Evolutionary conservation across 2,329 filamentous ascomycete genomes (phyloP), one percentile per base, ranked within the genome.

Genomic region (Trichophyton mentagrophytes): DNA sequence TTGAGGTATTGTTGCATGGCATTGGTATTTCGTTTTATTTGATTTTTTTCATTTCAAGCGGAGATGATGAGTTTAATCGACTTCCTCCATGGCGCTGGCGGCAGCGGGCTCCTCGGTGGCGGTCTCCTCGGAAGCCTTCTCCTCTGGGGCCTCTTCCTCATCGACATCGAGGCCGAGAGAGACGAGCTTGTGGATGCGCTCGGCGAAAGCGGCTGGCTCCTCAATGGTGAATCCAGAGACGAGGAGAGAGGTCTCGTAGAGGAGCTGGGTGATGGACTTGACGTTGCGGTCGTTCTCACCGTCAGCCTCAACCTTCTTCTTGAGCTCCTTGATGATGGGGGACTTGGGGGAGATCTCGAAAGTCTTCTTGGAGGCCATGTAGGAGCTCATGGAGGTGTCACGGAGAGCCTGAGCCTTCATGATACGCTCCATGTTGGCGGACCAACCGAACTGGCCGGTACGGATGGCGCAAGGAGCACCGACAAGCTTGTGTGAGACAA

Each of bases 321-420:
- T 96, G 73, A 99, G 87, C 85, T 97, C 93, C 86, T 95, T 88
- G 82, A 99, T 86, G 79, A 99, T 99, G 67, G 90, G 76, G 71
- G 90, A 96, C 84, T 93, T 92, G 77, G 93, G 93, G n/a, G 93
- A 97, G 79, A 99, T 97, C 83, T 99, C 93, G 70, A 99, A 97
- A 36, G 93, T 99, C 90, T 99, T 99, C 91, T 99, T 99, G 76
- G 92, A 97, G 68, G 90, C 95, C 93, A 99, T 99, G 89, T 99
- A 99, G 71, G 90, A 95, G 80, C 85, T 90, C 93, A 99, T 99
- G 72, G 91, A 96, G 69, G 93, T 99, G 82, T 99, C 93, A 81
- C 93, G 93, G 73, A 99, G 92, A 73, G 93, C 93, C 84, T 99
- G 93, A 30, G 93, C 93, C 88, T 99, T 99, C 93, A 99, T 99